phyloP scores from a whole-genome alignment of 495 filamentous ascomycete genomes.

The Hypoxylon cercidicola region DNA sequence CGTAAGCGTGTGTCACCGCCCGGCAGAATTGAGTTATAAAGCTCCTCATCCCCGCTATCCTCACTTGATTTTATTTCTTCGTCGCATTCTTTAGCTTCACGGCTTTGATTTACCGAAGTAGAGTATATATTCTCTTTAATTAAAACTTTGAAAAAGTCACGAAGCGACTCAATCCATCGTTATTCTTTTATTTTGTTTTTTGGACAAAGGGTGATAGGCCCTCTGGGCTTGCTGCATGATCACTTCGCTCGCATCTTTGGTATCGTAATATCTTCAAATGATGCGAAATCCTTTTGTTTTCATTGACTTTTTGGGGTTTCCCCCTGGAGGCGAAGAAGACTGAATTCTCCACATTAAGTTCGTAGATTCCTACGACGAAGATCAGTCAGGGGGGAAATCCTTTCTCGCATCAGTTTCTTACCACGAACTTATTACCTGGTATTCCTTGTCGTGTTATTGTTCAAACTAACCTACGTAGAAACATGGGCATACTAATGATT shows the following conservation, averaged over 20 bases:
- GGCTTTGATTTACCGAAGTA: constrained; percentile 35
- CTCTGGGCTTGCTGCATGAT: constrained; percentile 39
- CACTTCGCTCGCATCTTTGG: constrained; percentile 77
- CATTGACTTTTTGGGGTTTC: constrained; percentile 18
- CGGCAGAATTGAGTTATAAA: constrained; percentile 28
- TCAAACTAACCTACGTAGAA: too few relatives aligned
- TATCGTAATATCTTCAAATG: constrained; percentile 80
- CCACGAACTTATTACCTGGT: too few relatives aligned
- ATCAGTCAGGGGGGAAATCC: too few relatives aligned
- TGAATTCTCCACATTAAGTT: not conserved
- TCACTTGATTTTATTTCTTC: constrained; percentile 1
- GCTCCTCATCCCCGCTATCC: not conserved
- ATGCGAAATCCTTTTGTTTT: constrained; percentile 66
- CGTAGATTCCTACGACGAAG: too few relatives aligned
- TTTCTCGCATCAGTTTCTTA: too few relatives aligned
- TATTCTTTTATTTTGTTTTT: constrained; percentile 20
- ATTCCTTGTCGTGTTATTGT: too few relatives aligned
- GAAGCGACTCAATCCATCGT: constrained; percentile 13
- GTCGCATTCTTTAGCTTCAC: constrained; percentile 25
- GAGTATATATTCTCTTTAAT: constrained; percentile 31
- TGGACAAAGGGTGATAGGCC: not conserved
- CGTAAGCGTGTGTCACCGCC: constrained; percentile 15
- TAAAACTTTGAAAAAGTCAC: constrained; percentile 21
- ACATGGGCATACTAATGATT: too few relatives aligned
- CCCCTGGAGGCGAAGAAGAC: constrained; percentile 20